Base-by-base conservation (phyloP, 1,284 basidiomycete species). In the Tilletia caries region DNA sequence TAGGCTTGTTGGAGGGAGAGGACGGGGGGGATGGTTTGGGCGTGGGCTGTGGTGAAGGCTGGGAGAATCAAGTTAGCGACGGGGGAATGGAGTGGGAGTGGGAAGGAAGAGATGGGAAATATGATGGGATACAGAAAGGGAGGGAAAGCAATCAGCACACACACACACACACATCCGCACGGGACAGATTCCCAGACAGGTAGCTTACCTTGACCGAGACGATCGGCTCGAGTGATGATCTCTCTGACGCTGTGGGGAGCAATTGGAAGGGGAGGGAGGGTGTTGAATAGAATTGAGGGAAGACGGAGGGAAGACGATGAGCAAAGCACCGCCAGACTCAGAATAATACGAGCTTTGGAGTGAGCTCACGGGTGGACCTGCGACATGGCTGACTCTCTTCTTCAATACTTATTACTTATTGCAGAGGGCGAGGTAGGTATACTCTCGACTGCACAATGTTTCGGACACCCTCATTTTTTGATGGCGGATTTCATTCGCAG, bases 181-280 rank as follows among this genome's bases (percentile, higher is more conserved):
- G n/a, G n/a, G n/a, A n/a, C n/a, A n/a, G n/a, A n/a, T n/a, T n/a
- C n/a, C n/a, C n/a, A n/a, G n/a, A n/a, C n/a, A n/a, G n/a, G 37
- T 15, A 41, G 37, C 58, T 20, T 37, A 62, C 58, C 58, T 37
- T 29, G 32, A 3, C 58, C 58, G 4, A 62, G 32, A n/a, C 58
- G 58, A 37, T 62, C 58, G 10, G 58, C 58, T 33, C 58, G 27
- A 13, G 58, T n/a, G 58, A 62, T 37, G 58, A 62, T 33, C 20
- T 62, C 58, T 23, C 33, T 29, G 10, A 62, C 33, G 29, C 58
- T 62, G 58, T 58, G 23, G 29, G 54, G 4, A 27, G 29, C 10
- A n/a, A n/a, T n/a, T n/a, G n/a, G n/a, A n/a, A n/a, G n/a, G n/a
- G n/a, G n/a, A n/a, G n/a, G n/a, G n/a, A n/a, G n/a, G n/a, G n/a